Conservation (phyloP, 2,329 filamentous ascomycete genomes). For the Venturia carpophila region DNA sequence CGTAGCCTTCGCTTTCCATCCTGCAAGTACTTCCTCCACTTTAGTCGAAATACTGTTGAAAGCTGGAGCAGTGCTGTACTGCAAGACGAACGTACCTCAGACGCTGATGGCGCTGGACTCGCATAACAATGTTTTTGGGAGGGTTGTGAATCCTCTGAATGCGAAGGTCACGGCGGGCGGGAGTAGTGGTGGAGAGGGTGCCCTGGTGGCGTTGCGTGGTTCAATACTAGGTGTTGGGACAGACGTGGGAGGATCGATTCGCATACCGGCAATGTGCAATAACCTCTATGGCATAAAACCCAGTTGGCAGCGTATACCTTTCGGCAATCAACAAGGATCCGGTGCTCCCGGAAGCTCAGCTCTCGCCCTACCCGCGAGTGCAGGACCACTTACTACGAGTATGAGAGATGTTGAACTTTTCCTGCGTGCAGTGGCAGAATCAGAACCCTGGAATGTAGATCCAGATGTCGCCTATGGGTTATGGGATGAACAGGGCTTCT, state of each 20-base stretch:
- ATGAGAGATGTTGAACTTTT: conserved; percentile 47
- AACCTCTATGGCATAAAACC: conserved; percentile 43
- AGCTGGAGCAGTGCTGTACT: conserved; percentile 43
- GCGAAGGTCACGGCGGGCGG: conserved; percentile 43
- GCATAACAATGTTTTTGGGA: conserved; percentile 44
- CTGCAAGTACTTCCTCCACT: conserved; percentile 31
- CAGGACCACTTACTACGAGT: conserved; percentile 40
- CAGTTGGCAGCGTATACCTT: conserved; percentile 42
- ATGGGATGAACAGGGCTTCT: conserved; percentile 29
- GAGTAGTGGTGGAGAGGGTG: conserved; percentile 46
- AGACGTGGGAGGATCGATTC: conserved; percentile 47
- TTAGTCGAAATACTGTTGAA: conserved; percentile 38
- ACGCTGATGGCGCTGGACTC: conserved; percentile 46
- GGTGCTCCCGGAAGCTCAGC: conserved; percentile 41
- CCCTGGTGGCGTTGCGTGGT: conserved; percentile 42
- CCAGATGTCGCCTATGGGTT: conserved; percentile 35
- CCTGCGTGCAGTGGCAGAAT: conserved; percentile 46
- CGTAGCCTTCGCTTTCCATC: conserved; percentile 37
- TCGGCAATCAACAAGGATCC: conserved; percentile 44
- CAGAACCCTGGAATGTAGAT: conserved; percentile 45
- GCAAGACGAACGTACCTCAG: conserved; percentile 49
- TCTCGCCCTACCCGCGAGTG: conserved; percentile 36
- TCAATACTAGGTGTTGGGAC: conserved; percentile 46
- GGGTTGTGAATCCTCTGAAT: conserved; percentile 43
- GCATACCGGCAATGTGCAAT: conserved; percentile 45